Base-by-base conservation (phyloP, 495 filamentous ascomycete species). In the Sordaria brevicollis region DNA sequence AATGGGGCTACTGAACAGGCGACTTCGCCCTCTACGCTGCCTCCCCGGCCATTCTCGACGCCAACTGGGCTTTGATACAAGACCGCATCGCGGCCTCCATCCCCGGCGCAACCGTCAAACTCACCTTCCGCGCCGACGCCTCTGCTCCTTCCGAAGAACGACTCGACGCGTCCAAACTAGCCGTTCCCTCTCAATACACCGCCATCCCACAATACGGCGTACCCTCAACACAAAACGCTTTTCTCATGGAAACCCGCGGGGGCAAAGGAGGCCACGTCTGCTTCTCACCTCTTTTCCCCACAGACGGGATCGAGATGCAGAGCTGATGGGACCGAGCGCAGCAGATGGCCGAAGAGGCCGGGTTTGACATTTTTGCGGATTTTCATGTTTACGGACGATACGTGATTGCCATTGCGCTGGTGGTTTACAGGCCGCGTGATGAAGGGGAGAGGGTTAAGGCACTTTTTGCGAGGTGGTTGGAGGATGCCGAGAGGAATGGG, bases 11-110 rank as follows among this genome's bases (percentile, higher is more conserved):
- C 67, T 83, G 80, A 80, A 78, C 78, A n/a, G 78, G 75, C 43
- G 79, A 81, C 62, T 84, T 82, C 62, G 81, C 79, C 4, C 75
- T 84, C 9, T 84, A 83, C 70, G 82, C 81, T 5, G 74, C 80
- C 4, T 77, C 71, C 31, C 65, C 69, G 2, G 65, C 82, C 36
- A 73, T 83, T 38, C 72, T 79, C 66, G 81, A 76, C 41, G 73
- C 78, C 36, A 77, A 81, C 65, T 69, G 80, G 13, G 74, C 76
- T 67, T 74, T 76, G 11, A 72, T 78, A 0, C 69, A 71, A 1
- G 67, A 74, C 8, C 71, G 72, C 35, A 75, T 78, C 41, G 76
- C 76, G 38, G 78, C 76, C 4, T 73, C 66, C 35, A 81, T 81
- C 10, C 75, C 75, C 3, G 73, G 77, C 25, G 78, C 71, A 6